Percentiles rank a stretch among this genome's conserved stretches.
phyloP scores from a whole-genome alignment of 352 stramenopile genomes.

The Pythium grandisporangium region DNA sequence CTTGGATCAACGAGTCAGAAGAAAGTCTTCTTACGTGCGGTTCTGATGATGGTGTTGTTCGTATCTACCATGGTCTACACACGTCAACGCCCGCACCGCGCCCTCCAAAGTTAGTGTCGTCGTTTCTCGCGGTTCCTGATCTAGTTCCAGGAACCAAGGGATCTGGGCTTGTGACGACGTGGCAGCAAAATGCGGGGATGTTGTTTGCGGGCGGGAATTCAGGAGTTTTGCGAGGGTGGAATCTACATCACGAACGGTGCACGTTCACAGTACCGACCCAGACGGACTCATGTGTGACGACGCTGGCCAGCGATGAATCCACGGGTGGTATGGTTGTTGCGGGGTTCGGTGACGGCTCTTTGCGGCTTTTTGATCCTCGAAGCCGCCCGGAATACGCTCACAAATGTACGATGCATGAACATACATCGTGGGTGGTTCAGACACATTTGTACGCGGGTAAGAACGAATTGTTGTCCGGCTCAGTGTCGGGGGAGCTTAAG shows the following conservation, averaged over 20 bases:
- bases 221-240: slow-evolving; percentile 89
- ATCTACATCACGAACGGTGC: slow-evolving; percentile 90
- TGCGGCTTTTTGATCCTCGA: slow-evolving; percentile 94
- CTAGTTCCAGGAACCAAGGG: slow-evolving; percentile 84
- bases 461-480: slow-evolving; percentile 91
- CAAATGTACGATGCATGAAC: slow-evolving; percentile 80
- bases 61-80: slow-evolving; percentile 90
- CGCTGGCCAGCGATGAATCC: slow-evolving; percentile 69
- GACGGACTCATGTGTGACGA: slow-evolving; percentile 88
- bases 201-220: slow-evolving; percentile 93
- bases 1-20: slow-evolving; percentile 95
- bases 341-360: slow-evolving; percentile 90
- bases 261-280: slow-evolving; percentile 74
- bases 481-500: slow-evolving; percentile 92
- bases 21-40: slow-evolving; percentile 92
- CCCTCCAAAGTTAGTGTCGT: slow-evolving; percentile 79
- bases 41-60: slow-evolving; percentile 95
- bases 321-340: slow-evolving; percentile 77
- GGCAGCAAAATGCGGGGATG: slow-evolving; percentile 88
- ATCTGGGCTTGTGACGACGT: slow-evolving; percentile 95
- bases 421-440: slow-evolving; percentile 95
- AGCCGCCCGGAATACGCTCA: slow-evolving; percentile 61
- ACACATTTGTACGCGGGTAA: slow-evolving; percentile 68
- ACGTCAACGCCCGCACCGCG: slow-evolving; percentile 24
- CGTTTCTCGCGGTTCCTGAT: slow-evolving; percentile 92